These are phyloP conservation scores for Medicago lupulina DNA, from an alignment of 306 rosid species.

Conservation along the genomic window DNA sequence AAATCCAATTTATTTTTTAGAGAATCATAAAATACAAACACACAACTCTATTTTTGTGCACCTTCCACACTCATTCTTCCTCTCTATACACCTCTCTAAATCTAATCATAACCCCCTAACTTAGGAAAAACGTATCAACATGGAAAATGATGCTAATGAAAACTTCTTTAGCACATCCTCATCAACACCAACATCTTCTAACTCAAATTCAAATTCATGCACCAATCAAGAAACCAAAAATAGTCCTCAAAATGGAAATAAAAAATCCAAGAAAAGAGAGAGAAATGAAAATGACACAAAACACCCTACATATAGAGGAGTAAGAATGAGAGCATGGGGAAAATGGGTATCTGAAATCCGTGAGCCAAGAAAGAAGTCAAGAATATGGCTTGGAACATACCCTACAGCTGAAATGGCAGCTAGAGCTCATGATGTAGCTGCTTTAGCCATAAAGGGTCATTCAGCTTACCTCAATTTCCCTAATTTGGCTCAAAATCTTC, in stretches of 20 bases:
- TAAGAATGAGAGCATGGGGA: constrained; percentile 86
- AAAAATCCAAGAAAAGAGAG: constrained; percentile 48
- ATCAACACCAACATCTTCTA: constrained; percentile 22
- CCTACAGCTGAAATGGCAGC: constrained; percentile 94
- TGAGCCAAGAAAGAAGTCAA: constrained; percentile 86
- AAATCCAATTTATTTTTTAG: constrained; percentile 34
- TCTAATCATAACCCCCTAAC: constrained; percentile 9
- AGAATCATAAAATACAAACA: constrained; percentile 56
- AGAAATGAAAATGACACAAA: constrained; percentile 44
- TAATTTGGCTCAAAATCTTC: constrained; percentile 60
- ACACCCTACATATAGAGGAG: constrained; percentile 78
- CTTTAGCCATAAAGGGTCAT: constrained; percentile 81
- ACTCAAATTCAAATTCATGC: constrained; percentile 35
- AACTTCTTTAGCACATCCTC: constrained; percentile 41
- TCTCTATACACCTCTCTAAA: constrained; percentile 42
- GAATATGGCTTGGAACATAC: constrained; percentile 95
- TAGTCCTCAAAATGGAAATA: constrained; percentile 35
- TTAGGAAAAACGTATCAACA: constrained; percentile 57
- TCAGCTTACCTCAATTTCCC: constrained; percentile 91
- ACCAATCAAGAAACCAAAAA: constrained; percentile 31
- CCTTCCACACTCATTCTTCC: constrained; percentile 43
- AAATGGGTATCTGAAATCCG: constrained; percentile 95
- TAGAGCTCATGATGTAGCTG: constrained; percentile 91
- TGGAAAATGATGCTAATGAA: constrained; percentile 62
- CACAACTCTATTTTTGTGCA: constrained; percentile 42